Evolutionary conservation across 805 yeast genomes (phyloP).

Genomic region (Lipomyces anomalus): DNA sequence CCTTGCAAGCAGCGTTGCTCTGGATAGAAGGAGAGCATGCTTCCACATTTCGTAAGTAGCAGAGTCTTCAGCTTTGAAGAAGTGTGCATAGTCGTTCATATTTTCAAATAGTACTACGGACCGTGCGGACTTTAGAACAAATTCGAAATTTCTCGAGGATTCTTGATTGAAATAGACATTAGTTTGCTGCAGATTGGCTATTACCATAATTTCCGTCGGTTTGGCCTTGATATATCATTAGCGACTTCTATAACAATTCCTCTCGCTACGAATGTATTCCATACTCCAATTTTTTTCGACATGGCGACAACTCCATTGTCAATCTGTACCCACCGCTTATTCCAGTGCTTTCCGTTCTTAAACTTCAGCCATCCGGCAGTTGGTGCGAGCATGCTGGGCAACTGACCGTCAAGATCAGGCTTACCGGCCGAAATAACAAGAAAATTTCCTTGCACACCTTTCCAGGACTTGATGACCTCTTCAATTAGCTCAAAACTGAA

Average conservation of each 20-base stretch:
- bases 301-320: constrained; percentile 6
- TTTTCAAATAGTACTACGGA: constrained; percentile 12
- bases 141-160: constrained; percentile 7
- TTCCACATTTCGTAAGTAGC: constrained; percentile 15
- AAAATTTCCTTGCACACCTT: neutral
- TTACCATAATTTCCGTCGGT: constrained; percentile 7
- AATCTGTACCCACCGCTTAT: constrained; percentile 11
- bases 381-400: constrained; percentile 8
- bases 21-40: constrained; percentile 1
- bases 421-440: constrained; percentile 2
- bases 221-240: constrained; percentile 2
- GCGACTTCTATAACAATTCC: neutral
- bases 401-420: constrained; percentile 4
- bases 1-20: constrained; percentile 5
- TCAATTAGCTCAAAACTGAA: constrained; percentile 12
- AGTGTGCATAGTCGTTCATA: constrained; percentile 7
- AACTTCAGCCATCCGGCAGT: constrained; percentile 9
- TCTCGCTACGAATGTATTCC: neutral
- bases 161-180: constrained; percentile 4
- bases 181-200: constrained; percentile 8
- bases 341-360: constrained; percentile 10
- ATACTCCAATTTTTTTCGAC: constrained; percentile 9
- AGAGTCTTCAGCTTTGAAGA: constrained; percentile 9
- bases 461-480: constrained; percentile 10
- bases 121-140: constrained; percentile 9